Percentiles rank a stretch among this genome's conserved stretches.
These are phyloP conservation scores for Fusarium annulatum DNA, from an alignment of 2,329 filamentous ascomycete genomes.

Conservation along the genomic window DNA sequence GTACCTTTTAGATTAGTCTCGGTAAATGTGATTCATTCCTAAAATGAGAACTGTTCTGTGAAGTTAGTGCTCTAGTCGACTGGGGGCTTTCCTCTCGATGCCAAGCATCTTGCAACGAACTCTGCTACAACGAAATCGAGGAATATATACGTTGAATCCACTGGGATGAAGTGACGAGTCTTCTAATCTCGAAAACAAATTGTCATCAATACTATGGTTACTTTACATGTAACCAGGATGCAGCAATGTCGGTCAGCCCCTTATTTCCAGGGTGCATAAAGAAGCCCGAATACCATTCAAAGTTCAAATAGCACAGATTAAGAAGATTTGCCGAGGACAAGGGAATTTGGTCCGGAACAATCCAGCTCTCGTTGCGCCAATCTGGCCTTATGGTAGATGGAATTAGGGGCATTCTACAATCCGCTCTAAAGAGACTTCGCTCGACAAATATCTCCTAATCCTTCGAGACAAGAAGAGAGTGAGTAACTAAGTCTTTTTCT, in stretches of 20 bases:
- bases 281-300: fast-evolving
- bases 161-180: fast-evolving
- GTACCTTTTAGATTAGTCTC: fast-evolving
- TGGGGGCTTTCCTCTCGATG: fast-evolving
- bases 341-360: too few relatives aligned
- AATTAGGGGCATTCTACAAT: too few relatives aligned
- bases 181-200: not conserved
- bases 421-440: too few relatives aligned
- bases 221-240: not conserved
- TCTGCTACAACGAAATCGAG: fast-evolving
- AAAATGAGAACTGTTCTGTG: not conserved
- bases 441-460: too few relatives aligned
- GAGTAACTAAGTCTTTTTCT: too few relatives aligned
- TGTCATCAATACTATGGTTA: fast-evolving
- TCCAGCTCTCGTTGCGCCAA: too few relatives aligned
- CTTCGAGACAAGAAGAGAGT: too few relatives aligned
- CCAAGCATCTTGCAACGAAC: fast-evolving
- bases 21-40: not conserved
- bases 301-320: too few relatives aligned
- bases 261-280: fast-evolving
- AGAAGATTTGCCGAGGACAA: too few relatives aligned
- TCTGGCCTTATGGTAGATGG: too few relatives aligned
- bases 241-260: not conserved
- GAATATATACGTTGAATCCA: fast-evolving
- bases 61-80: not conserved